These are phyloP conservation scores for Botrytis aclada DNA, from an alignment of 2,329 filamentous ascomycete species.

Conservation along the genomic window DNA sequence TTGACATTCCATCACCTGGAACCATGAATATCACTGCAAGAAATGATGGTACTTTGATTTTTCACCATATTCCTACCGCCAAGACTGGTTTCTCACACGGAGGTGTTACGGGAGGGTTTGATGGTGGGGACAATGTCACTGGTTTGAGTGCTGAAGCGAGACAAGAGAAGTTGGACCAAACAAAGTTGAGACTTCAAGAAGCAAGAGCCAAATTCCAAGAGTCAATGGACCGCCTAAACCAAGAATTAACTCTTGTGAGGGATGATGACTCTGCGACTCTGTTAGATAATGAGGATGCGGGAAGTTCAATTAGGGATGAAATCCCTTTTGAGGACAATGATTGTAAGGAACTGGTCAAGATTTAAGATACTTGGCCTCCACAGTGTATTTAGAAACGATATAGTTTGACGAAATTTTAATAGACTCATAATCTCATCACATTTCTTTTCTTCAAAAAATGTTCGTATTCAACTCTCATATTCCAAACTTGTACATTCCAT, in stretches of 20 bases:
- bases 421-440: background rate
- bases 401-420: background rate
- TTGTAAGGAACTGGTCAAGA: background rate
- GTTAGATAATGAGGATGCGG: background rate
- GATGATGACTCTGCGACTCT: background rate
- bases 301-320: background rate
- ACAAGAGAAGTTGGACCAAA: background rate
- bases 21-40: background rate
- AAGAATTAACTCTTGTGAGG: background rate
- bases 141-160: background rate
- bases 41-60: background rate
- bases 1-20: background rate
- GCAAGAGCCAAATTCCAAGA: background rate
- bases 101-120: background rate
- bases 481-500: background rate
- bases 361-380: background rate
- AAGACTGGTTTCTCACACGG: background rate
- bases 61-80: background rate
- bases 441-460: background rate
- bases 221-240: background rate
- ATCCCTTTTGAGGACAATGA: background rate
- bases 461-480: background rate
- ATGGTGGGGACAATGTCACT: background rate
- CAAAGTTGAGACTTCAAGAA: constrained; percentile 5
- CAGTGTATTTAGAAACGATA: background rate